Conservation (phyloP, 345 rosid species). For the Populus davidiana region DNA sequence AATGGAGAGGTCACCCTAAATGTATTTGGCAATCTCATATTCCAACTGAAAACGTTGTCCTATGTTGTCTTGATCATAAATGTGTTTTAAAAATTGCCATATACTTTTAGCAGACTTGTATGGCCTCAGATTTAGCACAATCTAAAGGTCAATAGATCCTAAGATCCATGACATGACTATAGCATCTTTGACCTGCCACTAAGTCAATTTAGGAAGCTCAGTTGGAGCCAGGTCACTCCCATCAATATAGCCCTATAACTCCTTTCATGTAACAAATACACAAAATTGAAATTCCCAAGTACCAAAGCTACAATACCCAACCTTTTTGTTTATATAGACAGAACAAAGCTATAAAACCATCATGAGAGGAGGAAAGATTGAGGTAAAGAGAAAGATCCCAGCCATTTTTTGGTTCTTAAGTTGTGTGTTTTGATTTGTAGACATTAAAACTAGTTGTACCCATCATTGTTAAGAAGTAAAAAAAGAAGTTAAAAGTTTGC, state of each 20-base stretch:
- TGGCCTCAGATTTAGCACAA: background rate
- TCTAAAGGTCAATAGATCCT: background rate
- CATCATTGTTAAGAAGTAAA: background rate
- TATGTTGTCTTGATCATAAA: background rate
- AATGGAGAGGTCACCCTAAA: background rate
- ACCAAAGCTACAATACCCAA: background rate
- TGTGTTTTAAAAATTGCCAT: background rate
- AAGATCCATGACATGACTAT: slow-evolving; percentile 2
- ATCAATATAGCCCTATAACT: slow-evolving; percentile 8
- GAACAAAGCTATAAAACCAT: no score
- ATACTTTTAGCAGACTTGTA: background rate
- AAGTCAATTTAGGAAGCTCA: background rate
- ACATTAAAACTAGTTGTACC: background rate
- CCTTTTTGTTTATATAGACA: no score
- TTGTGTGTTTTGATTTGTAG: background rate
- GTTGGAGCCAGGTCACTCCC: background rate
- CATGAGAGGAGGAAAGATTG: no score
- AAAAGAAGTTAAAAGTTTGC: background rate
- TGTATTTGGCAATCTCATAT: slow-evolving; percentile 2
- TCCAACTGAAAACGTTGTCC: background rate
- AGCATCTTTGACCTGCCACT: slow-evolving; percentile 8
- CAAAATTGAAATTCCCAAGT: slow-evolving; percentile 15
- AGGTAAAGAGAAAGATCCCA: no score
- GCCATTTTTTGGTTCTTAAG: no score
- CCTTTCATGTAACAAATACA: background rate